phyloP scores from a whole-genome alignment of 805 yeast species.

The Yamadazyma takamatsuzukensis region DNA sequence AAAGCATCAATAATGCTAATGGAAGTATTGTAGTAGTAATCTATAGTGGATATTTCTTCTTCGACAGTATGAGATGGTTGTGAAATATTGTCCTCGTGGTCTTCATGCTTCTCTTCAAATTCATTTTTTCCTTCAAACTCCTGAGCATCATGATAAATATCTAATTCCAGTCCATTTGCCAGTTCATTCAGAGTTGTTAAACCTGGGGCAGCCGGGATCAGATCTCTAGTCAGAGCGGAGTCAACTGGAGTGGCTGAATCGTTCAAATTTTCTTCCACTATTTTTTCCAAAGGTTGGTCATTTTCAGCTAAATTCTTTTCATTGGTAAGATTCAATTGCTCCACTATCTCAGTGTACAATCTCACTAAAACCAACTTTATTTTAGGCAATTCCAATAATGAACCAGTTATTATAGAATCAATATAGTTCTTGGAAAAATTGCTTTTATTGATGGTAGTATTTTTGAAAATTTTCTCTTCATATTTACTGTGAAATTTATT shows the following conservation, averaged over 20 bases:
- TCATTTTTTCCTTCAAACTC: no score
- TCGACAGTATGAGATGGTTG: background rate
- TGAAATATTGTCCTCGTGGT: slow-evolving; percentile 3
- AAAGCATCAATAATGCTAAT: slow-evolving; percentile 75
- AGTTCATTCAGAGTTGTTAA: no score
- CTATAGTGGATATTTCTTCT: slow-evolving; percentile 22
- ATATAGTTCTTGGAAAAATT: slow-evolving; percentile 26
- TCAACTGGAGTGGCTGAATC: no score
- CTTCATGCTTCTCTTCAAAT: background rate
- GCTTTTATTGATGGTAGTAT: slow-evolving; percentile 25
- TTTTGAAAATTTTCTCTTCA: slow-evolving; percentile 24
- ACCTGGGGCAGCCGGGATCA: no score
- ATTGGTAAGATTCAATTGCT: no score
- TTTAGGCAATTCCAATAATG: slow-evolving; percentile 63
- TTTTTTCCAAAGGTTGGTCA: no score
- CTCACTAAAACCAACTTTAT: slow-evolving; percentile 67
- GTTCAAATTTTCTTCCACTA: no score
- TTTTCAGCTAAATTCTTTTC: slow-evolving; percentile 13
- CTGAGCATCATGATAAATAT: no score
- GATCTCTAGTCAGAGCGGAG: no score
- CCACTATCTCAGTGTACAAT: no score
- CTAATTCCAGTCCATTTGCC: no score
- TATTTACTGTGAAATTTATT: slow-evolving; percentile 35
- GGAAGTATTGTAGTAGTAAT: slow-evolving; percentile 49
- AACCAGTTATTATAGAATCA: slow-evolving; percentile 55